Conservation (phyloP, 1,284 basidiomycete genomes). For the Coniophora puteana region DNA sequence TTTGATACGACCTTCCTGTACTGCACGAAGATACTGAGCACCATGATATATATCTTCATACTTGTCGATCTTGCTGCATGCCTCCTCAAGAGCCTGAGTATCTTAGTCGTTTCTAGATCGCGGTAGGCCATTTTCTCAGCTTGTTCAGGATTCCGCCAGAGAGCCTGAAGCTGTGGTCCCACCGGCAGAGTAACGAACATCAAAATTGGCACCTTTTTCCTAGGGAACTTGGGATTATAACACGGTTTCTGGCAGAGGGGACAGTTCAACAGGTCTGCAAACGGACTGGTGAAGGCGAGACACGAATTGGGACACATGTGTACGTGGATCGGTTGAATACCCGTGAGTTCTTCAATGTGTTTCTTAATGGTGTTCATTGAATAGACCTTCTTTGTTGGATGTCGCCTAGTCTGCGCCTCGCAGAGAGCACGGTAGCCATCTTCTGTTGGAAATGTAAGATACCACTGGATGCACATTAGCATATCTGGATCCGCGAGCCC, state of each 20-base stretch:
- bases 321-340: background rate
- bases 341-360: background rate
- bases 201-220: conserved; percentile 12
- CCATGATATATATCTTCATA: background rate
- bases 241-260: conserved; percentile 17
- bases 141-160: background rate
- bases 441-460: background rate
- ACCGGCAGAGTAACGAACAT: conserved; percentile 31
- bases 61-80: background rate
- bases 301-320: conserved; percentile 3
- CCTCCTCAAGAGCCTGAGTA: background rate
- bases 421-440: background rate
- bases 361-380: background rate
- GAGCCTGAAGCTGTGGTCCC: conserved; percentile 19
- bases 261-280: conserved; percentile 3
- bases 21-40: background rate
- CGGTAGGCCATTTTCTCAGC: background rate
- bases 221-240: conserved; percentile 11
- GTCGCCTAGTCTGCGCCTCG: too few relatives aligned
- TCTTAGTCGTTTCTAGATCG: background rate
- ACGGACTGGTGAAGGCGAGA: conserved; percentile 4
- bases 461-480: background rate
- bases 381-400: background rate
- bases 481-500: background rate
- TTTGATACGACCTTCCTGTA: background rate